Percentiles rank a stretch among this genome's conserved stretches.
Conservation (phyloP, 371 early-diverging fungal species). For the Mucor mucedo region DNA sequence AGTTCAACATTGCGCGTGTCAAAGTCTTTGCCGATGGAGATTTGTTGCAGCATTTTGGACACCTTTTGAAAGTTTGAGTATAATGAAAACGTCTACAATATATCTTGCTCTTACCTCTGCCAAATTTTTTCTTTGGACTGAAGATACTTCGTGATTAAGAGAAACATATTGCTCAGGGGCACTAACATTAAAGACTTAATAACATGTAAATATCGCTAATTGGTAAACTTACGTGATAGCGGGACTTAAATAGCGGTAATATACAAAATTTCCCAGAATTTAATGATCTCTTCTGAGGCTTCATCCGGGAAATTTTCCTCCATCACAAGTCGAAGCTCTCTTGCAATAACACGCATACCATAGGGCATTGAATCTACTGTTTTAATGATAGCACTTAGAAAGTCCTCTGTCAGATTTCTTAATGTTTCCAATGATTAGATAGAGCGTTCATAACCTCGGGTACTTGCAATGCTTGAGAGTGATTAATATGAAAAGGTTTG, state of each 20-base stretch:
- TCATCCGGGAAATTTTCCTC: constrained; percentile 84
- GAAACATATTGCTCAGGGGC: constrained; percentile 97
- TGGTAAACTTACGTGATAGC: constrained; percentile 72
- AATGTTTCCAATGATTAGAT: constrained; percentile 77
- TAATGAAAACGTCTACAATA: too few relatives aligned
- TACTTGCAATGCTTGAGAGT: constrained; percentile 84
- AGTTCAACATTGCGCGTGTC: constrained; percentile 71
- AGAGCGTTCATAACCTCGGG: constrained; percentile 82
- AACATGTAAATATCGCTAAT: neutral
- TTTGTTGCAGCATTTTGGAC: constrained; percentile 91
- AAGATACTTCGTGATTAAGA: constrained; percentile 81
- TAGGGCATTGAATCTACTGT: constrained; percentile 90
- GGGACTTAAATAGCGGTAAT: constrained; percentile 96
- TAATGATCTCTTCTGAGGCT: constrained; percentile 77
- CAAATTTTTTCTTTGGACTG: constrained; percentile 92
- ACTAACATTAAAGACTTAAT: neutral
- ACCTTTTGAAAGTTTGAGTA: constrained; percentile 26
- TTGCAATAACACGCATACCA: constrained; percentile 95
- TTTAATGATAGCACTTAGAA: constrained; percentile 79
- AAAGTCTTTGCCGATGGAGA: constrained; percentile 83
- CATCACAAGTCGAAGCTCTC: constrained; percentile 81
- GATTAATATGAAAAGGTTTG: constrained; percentile 79
- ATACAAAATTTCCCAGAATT: constrained; percentile 94
- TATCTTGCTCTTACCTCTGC: constrained; percentile 65
- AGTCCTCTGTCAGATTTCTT: constrained; percentile 77